These are phyloP conservation scores for Colletotrichum siamense DNA, from an alignment of 2,329 filamentous ascomycete genomes.

Conservation along the genomic window DNA sequence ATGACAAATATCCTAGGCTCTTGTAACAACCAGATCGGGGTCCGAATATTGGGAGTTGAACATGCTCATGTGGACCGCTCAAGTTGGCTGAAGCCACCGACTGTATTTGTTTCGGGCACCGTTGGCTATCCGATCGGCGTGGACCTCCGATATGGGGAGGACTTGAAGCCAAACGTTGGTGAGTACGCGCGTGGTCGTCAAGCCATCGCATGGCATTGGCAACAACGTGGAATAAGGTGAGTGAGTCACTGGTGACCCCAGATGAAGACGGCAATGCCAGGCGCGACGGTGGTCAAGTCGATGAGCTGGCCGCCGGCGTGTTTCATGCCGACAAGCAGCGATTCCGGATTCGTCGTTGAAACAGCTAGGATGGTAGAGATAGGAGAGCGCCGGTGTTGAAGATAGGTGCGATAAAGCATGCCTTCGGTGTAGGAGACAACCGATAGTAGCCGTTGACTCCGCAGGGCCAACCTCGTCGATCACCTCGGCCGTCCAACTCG, in stretches of 20 bases:
- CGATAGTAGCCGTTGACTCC: background rate
- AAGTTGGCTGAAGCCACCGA: background rate
- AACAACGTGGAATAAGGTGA: background rate
- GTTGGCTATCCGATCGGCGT: background rate
- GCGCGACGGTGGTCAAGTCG: background rate
- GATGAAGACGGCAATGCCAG: background rate
- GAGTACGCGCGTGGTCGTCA: background rate
- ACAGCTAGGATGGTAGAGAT: background rate
- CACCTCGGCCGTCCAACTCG: background rate
- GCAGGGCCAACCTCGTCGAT: background rate
- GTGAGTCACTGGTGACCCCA: background rate
- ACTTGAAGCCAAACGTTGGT: background rate
- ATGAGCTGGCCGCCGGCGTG: background rate
- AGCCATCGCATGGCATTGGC: background rate
- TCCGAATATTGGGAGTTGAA: background rate
- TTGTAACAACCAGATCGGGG: fast-evolving
- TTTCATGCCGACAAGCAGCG: background rate
- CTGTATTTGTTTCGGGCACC: background rate
- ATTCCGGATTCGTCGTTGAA: background rate
- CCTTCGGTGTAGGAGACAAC: background rate
- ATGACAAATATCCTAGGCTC: background rate
- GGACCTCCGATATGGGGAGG: background rate
- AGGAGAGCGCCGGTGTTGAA: background rate
- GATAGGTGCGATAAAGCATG: background rate
- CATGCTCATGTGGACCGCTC: background rate